phyloP scores from a whole-genome alignment of 768 basidiomycete genomes.

The Tricholoma bakamatsutake region DNA sequence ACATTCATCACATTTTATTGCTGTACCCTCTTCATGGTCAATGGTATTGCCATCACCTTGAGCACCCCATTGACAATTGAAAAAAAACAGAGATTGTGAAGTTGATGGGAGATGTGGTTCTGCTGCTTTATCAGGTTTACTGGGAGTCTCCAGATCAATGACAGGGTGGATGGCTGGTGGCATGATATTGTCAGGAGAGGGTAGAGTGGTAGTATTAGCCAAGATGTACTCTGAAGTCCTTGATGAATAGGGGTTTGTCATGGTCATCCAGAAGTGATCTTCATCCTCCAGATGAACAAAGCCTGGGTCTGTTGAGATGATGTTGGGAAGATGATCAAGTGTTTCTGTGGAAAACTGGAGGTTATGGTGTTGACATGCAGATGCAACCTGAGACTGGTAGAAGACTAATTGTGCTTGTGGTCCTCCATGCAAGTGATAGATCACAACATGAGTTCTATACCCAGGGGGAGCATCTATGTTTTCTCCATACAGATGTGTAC shows the following conservation, averaged over 20 bases:
- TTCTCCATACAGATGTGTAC: too few species aligned
- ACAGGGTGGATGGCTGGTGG: too few species aligned
- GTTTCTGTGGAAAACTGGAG: conserved; percentile 2
- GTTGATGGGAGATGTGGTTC: background rate
- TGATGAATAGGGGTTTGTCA: conserved; percentile 4
- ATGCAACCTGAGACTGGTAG: too few species aligned
- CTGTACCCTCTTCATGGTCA: conserved; percentile 7
- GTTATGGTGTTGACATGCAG: background rate
- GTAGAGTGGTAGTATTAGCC: background rate
- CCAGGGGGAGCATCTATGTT: conserved; percentile 9
- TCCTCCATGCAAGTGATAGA: conserved; percentile 17
- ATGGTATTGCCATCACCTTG: conserved; percentile 12
- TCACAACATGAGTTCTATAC: conserved; percentile 9
- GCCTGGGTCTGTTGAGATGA: background rate
- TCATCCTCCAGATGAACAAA: conserved; percentile 1
- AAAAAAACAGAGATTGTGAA: conserved; percentile 1
- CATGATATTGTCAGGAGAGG: background rate
- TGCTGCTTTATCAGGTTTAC: background rate
- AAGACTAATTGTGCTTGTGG: conserved; percentile 12
- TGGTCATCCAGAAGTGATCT: conserved; percentile 11
- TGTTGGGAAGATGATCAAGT: conserved; percentile 1
- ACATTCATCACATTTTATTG: conserved; percentile 16
- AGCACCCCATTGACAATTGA: conserved; percentile 17
- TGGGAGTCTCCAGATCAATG: too few species aligned
- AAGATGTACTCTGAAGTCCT: conserved; percentile 12